Base-by-base conservation (phyloP, 331 rosid genomes). In the Malus hybrid region DNA sequence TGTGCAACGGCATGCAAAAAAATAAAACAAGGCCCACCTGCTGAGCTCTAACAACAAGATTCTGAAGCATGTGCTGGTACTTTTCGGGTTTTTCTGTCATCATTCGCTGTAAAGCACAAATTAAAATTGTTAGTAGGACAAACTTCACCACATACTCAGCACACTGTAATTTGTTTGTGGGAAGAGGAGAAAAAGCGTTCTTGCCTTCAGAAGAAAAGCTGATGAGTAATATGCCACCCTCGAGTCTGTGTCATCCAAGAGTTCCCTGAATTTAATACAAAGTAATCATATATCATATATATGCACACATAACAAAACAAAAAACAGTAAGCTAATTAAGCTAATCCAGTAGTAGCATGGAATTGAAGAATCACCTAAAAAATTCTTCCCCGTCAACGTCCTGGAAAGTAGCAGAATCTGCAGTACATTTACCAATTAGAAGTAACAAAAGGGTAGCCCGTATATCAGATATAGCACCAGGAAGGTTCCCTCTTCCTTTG, bases 161-260 rank as follows among this genome's bases (percentile, higher is more conserved):
- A 33, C 74, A 67, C 71, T 60, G 20, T 73, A 72, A 57, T 68
- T 60, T 60, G 59, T 68, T 69, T 75, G 73, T 29, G 67, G 73
- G 67, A 18, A 13, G 64, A 22, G 28, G 64, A 20, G 5, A 59
- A 20, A 57, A 54, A 80, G 33, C 24, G 31, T 67, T 34, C 91
- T 78, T 90, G 81, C 99, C 98, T 95, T 95, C 71, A 95, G 84
- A 86, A 95, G 99, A 87, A 95, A 95, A 20, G 98, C 97, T 70
- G 99, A 88, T 74, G 99, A 92, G 83, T 89, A 92, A 82, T 92
- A 95, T 56, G 97, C 98, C 67, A 95, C 99, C 85, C 99, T 92
- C 64, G 99, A 92, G 87, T 95, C 99, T 52, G 96, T 90, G 83
- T 95, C 99, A 69, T 90, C 99, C 87, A 95, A 84, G 82, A 95